A percentile compares a stretch with the other conserved stretches of the same genome.
Conservation (phyloP, 768 basidiomycete genomes). For the Suillus occidentalis region DNA sequence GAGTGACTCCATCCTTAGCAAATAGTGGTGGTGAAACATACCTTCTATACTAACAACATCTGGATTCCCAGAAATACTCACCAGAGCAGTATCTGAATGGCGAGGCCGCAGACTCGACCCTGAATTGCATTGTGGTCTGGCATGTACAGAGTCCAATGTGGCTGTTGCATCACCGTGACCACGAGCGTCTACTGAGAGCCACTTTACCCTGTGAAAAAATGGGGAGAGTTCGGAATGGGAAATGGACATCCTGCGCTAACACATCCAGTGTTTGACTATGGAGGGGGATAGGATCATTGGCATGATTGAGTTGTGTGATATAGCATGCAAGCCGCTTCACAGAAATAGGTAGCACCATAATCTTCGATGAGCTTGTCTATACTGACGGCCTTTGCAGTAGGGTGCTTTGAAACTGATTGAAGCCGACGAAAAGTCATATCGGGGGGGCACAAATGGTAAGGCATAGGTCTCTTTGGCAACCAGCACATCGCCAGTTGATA, state of each 20-base stretch:
- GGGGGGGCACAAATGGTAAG: slow-evolving; percentile 20
- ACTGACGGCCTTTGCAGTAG: no score
- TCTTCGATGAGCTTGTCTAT: no score
- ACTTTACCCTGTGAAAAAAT: slow-evolving; percentile 37
- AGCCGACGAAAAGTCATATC: slow-evolving; percentile 11
- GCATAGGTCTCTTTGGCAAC: slow-evolving; percentile 26
- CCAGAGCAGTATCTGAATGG: no score
- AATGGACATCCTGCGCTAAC: slow-evolving; percentile 5
- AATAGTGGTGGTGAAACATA: no score
- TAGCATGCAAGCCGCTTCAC: slow-evolving; percentile 12
- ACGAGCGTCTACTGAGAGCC: slow-evolving; percentile 20
- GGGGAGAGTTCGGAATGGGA: slow-evolving; percentile 21
- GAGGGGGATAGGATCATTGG: slow-evolving; percentile 16
- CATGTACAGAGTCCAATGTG: slow-evolving; percentile 25
- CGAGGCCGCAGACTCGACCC: no score
- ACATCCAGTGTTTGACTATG: no score
- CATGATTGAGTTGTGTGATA: slow-evolving; percentile 13
- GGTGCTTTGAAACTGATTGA: slow-evolving; percentile 23
- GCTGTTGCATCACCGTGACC: slow-evolving; percentile 2
- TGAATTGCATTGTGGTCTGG: no score
- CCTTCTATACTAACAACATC: no score
- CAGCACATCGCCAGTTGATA: slow-evolving; percentile 31
- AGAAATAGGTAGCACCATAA: no score
- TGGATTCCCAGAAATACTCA: no score
- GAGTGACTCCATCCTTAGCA: no score